These are phyloP conservation scores for Fraxinus anomala DNA, from an alignment of 257 asterid genomes.

Conservation along the genomic window DNA sequence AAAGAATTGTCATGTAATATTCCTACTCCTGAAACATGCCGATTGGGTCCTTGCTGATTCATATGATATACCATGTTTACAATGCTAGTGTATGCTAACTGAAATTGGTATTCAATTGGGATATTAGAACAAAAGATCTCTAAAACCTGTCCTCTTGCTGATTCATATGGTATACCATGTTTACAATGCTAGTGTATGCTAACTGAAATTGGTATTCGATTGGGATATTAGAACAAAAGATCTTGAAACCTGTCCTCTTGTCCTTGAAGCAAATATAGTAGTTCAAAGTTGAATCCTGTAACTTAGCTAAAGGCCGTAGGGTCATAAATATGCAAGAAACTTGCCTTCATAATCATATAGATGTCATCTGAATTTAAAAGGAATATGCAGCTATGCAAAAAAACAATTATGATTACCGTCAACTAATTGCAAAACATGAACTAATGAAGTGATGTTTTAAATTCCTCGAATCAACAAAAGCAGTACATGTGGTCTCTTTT, in stretches of 20 bases:
- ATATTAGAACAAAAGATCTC: background rate
- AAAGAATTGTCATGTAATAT: background rate
- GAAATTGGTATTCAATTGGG: background rate
- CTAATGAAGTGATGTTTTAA: background rate
- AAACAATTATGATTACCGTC: background rate
- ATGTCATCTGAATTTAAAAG: background rate
- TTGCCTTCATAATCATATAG: background rate
- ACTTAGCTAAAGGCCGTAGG: background rate
- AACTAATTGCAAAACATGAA: background rate
- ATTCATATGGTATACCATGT: background rate
- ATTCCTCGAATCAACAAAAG: too few relatives aligned
- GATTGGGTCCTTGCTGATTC: background rate
- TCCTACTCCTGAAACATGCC: background rate
- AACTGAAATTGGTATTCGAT: background rate
- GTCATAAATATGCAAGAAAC: background rate
- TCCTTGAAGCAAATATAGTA: background rate
- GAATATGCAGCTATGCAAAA: background rate
- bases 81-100: background rate
- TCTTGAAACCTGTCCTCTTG: background rate
- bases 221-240: background rate
- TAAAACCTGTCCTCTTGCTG: background rate
- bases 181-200: background rate
- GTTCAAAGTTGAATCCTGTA: background rate
- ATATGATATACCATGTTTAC: background rate
- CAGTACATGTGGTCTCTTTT: background rate